phyloP scores from a whole-genome alignment of 2,329 filamentous ascomycete species.

The Metarhizium brunneum region DNA sequence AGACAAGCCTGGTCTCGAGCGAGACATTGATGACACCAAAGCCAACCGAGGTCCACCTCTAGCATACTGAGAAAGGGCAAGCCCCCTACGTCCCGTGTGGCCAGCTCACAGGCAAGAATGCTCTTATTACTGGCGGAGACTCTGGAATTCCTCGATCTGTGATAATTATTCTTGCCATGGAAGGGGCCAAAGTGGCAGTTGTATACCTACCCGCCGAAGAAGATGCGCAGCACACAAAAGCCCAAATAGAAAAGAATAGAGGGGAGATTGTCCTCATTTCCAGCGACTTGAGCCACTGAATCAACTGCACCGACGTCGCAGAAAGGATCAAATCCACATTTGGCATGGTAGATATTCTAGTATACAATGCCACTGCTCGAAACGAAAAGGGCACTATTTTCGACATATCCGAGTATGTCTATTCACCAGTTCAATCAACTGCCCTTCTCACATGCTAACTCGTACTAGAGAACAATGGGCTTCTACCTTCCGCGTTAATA shows the following conservation, averaged over 20 bases:
- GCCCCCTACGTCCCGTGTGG: neutral
- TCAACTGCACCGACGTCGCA: neutral
- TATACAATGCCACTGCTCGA: neutral
- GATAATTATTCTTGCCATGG: constrained; percentile 7
- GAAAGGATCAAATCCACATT: neutral
- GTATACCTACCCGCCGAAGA: constrained; percentile 11
- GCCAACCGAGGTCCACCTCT: neutral
- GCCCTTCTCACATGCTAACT: neutral
- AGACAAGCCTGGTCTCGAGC: neutral
- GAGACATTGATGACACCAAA: neutral
- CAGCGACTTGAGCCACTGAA: neutral
- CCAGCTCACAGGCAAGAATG: constrained; percentile 29
- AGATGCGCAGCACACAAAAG: constrained; percentile 5
- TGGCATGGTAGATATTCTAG: neutral
- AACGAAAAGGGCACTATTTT: neutral
- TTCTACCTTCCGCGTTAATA: neutral
- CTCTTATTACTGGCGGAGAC: constrained; percentile 69
- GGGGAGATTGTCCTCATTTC: neutral
- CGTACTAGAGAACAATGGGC: neutral
- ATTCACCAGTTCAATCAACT: neutral
- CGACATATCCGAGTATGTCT: neutral
- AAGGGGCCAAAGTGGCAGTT: constrained; percentile 10
- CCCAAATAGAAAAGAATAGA: neutral
- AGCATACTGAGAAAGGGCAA: neutral
- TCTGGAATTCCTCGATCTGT: constrained; percentile 23